Conservation (phyloP, 164 flowering plant species). For the Stephania yunnanensis region DNA sequence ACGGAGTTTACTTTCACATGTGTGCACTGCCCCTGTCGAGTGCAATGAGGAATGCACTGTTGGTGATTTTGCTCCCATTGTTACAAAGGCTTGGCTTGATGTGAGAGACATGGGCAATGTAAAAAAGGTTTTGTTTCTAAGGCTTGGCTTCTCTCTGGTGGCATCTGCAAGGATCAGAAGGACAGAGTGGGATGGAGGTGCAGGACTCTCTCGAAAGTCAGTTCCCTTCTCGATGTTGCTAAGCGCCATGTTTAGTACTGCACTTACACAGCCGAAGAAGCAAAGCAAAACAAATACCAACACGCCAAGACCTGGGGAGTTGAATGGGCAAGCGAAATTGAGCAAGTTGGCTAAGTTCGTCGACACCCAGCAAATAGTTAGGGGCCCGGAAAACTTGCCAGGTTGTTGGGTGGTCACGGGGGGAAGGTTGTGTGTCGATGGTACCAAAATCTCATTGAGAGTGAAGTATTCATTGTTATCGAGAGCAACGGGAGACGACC, state of each 20-base stretch:
- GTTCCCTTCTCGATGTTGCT: conserved; percentile 58
- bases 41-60: conserved; percentile 43
- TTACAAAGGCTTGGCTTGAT: conserved; percentile 84
- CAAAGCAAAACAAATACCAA: conserved; percentile 55
- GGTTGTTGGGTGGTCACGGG: conserved; percentile 97
- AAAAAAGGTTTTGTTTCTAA: conserved; percentile 72
- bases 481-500: conserved; percentile 42
- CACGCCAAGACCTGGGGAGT: conserved; percentile 76
- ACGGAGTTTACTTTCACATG: conserved; percentile 76
- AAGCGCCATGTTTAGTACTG: conserved; percentile 52
- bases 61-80: conserved; percentile 69
- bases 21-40: conserved; percentile 79
- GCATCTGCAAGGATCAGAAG: conserved; percentile 57
- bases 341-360: conserved; percentile 57
- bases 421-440: conserved; percentile 68
- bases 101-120: conserved; percentile 61
- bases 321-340: conserved; percentile 42
- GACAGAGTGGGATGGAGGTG: conserved; percentile 79
- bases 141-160: conserved; percentile 77
- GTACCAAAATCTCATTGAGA: conserved; percentile 60
- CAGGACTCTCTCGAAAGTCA: conserved; percentile 47
- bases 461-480: conserved; percentile 70
- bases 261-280: conserved; percentile 31
- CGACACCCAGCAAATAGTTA: conserved; percentile 59
- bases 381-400: conserved; percentile 84